A percentile compares a stretch with the other conserved stretches of the same genome.
Evolutionary conservation across 805 yeast species (phyloP).

Genomic region (Starmerella floris): DNA sequence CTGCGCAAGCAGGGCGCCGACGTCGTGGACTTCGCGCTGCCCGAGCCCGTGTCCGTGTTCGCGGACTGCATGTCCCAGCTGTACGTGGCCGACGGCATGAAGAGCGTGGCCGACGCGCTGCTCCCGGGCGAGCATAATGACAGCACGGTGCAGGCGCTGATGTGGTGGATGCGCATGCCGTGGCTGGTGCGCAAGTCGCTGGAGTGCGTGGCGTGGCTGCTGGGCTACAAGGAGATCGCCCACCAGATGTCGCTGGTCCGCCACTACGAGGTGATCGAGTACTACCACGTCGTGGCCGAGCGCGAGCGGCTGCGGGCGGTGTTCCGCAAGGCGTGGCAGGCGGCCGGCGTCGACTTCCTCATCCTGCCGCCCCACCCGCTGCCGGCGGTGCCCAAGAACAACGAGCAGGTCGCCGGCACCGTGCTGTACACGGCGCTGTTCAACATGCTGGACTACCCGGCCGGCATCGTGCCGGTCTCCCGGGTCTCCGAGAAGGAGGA

Average conservation of each 20-base stretch:
- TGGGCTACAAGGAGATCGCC: slow-evolving; percentile 31
- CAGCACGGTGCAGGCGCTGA: slow-evolving; percentile 22
- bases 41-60: slow-evolving; percentile 40
- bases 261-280: slow-evolving; percentile 25
- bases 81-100: slow-evolving; percentile 35
- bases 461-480: slow-evolving; percentile 46
- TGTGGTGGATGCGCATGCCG: slow-evolving; percentile 24
- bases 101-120: slow-evolving; percentile 21
- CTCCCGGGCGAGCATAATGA: slow-evolving; percentile 28
- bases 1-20: slow-evolving; percentile 33
- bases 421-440: slow-evolving; percentile 43
- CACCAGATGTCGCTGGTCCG: slow-evolving; percentile 25
- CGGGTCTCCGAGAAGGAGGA: slow-evolving; percentile 34
- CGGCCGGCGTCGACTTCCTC: slow-evolving; percentile 29
- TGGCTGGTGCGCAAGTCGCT: slow-evolving; percentile 26
- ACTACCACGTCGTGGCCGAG: slow-evolving; percentile 26
- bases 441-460: slow-evolving; percentile 44
- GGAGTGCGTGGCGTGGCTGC: slow-evolving; percentile 28
- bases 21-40: slow-evolving; percentile 34
- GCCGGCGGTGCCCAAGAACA: slow-evolving; percentile 32
- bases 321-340: slow-evolving; percentile 28
- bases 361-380: slow-evolving; percentile 32
- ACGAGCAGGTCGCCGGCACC: slow-evolving; percentile 27
- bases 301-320: slow-evolving; percentile 29
- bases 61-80: slow-evolving; percentile 44